Evolutionary conservation across 345 rosid species (phyloP), one percentile per base, ranked within the genome.

Genomic region (Lepidium sativum): DNA sequence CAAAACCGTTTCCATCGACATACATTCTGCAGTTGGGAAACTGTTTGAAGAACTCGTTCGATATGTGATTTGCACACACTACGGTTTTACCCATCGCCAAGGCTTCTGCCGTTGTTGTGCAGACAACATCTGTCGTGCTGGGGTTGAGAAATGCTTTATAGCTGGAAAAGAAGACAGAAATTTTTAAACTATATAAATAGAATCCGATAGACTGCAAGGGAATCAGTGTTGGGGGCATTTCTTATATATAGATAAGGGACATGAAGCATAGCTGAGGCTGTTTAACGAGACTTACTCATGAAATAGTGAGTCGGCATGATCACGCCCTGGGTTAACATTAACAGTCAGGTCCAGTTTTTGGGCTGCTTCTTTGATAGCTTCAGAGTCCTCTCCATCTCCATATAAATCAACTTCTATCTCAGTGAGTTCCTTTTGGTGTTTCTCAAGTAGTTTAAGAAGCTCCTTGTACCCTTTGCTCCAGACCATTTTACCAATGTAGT

Each of bases 401-500:
- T 82, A 94, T 60, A 90, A 76, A 81, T 94, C 92, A 65, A 94
- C 70, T 73, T 90, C 91, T 56, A 90, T 75, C 33, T 79, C 88
- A 57, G 71, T 53, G 34, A 90, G 76, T 65, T 90, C 88, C 71
- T 80, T 80, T 77, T 86, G 96, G 79, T 88, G 85, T 67, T 79
- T 78, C 29, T 7, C 63, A 40, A 94, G 86, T 54, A 90, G 88
- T 66, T 75, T 81, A 63, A 94, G 86, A 25, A 94, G 83, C 77
- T 94, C 99, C 71, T 72, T 82, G 77, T 88, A 94, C 70, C 99
- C 97, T 84, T 94, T 94, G 82, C 80, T 86, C 99, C 99, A 91
- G 7, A 88, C 82, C 96, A 94, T 91, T 80, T 94, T 94, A 44
- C 96, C 97, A 65, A 94, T 94, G 75, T 88, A 90, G 78, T 88